Conservation (phyloP, 148 eudicot species). For the Spergularia bocconei region DNA sequence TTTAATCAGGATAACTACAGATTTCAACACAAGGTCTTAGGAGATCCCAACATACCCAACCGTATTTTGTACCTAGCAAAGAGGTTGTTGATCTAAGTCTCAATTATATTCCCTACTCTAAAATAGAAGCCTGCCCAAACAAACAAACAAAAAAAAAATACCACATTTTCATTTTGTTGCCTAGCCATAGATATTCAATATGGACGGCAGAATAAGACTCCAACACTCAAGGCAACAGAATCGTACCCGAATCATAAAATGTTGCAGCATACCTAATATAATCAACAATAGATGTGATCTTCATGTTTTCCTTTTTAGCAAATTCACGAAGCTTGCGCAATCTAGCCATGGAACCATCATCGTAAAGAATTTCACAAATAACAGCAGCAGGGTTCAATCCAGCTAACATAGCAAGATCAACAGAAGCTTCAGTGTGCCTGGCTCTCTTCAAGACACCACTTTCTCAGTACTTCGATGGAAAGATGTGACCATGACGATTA, state of each 20-base stretch:
- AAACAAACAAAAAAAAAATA: not conserved
- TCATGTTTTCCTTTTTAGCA: constrained; percentile 57
- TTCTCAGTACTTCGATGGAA: constrained; percentile 80
- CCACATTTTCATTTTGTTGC: not conserved
- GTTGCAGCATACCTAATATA: constrained; percentile 53
- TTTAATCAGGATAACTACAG: too few relatives aligned
- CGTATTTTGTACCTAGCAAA: not conserved
- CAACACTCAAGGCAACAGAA: not conserved
- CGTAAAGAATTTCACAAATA: constrained; percentile 89
- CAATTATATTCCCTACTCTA: not conserved
- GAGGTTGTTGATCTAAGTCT: not conserved
- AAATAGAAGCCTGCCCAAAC: not conserved
- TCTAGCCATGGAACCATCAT: constrained; percentile 98
- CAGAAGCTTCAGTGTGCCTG: constrained; percentile 94
- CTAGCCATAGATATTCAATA: not conserved
- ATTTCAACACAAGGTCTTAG: too few relatives aligned
- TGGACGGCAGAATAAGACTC: not conserved
- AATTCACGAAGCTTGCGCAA: constrained; percentile 77
- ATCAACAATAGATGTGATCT: constrained; percentile 83
- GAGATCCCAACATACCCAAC: too few relatives aligned
- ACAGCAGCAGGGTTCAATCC: constrained; percentile 79
- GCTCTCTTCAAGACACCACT: constrained; percentile 96
- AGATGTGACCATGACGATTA: constrained; percentile 96
- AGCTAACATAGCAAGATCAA: constrained; percentile 76
- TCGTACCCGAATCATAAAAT: not conserved